Base-by-base conservation (phyloP, 306 rosid species). In the Myrica gale region DNA sequence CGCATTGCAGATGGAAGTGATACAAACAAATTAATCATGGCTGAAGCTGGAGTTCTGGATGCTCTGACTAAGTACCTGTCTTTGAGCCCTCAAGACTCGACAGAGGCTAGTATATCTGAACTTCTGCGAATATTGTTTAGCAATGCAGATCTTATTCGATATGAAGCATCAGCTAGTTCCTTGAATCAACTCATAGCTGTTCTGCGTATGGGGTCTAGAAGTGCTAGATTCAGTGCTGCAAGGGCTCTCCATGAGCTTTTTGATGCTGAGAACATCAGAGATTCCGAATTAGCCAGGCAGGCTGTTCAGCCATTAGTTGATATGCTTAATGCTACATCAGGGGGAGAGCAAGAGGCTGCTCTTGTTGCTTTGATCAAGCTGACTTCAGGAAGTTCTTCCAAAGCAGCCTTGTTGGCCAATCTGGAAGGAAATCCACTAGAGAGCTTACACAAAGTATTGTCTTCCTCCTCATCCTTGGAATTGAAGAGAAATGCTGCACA, bases 51-150 rank as follows among this genome's bases (percentile, higher is more conserved):
- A 73, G 97, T 88, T 85, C 80, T 95, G 72, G 97, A 95, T 73
- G 96, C 97, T 84, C 86, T 95, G 89, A 92, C 91, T 71, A 95
- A 90, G 76, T 95, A 95, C 88, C 90, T 95, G 48, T 95, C 98
- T 82, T 82, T 95, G 90, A 92, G 98, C 85, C 98, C 98, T 75
- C 98, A 95, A 83, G 97, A 90, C 52, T 89, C 97, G 20, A 92
- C 96, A 37, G 98, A 95, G 87, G 88, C 95, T 17, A 77, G 85
- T 69, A 90, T 95, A 83, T 78, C 97, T 43, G 98, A 95, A 79
- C 82, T 95, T 52, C 74, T 95, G 72, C 86, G 97, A 85, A 92
- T 92, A 74, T 82, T 95, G 74, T 95, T 84, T 86, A 85, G 89
- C 85, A 89, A 90, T 61, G 92, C 96, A 58, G 98, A 92, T 78